A percentile compares a stretch with the other conserved stretches of the same genome.
Conservation (phyloP, 139 green algal genomes). For the Picochlorum sp. region DNA sequence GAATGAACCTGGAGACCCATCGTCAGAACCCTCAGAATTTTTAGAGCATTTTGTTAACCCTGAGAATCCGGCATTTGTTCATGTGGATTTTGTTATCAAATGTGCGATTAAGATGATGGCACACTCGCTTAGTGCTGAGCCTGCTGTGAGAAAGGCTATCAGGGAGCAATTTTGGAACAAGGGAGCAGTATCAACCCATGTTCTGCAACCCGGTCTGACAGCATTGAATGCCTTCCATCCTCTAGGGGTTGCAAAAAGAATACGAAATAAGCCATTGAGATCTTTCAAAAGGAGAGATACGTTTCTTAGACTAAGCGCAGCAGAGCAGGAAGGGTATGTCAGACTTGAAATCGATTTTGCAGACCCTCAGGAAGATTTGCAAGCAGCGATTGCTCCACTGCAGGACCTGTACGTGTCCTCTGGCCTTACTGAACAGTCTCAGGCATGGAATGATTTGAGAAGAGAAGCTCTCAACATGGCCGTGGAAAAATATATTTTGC, state of each 20-base stretch:
- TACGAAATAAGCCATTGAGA: conserved; percentile 58
- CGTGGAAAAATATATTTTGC: conserved; percentile 37
- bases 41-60: conserved; percentile 18
- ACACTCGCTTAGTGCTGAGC: conserved; percentile 35
- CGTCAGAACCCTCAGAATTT: conserved; percentile 13
- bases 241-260: conserved; percentile 53
- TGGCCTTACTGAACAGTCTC: conserved; percentile 11
- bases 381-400: background rate
- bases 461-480: conserved; percentile 44
- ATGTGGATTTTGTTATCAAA: conserved; percentile 26
- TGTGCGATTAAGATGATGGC: conserved; percentile 35
- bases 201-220: conserved; percentile 47
- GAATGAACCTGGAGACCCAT: conserved; percentile 23
- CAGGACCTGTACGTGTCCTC: conserved; percentile 26
- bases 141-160: conserved; percentile 29
- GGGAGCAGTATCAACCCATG: conserved; percentile 40
- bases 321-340: conserved; percentile 45
- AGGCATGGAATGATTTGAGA: conserved; percentile 58
- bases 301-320: conserved; percentile 46
- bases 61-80: conserved; percentile 11
- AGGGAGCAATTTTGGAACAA: conserved; percentile 27
- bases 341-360: conserved; percentile 22
- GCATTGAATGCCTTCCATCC: conserved; percentile 64
- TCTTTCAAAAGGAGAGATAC: conserved; percentile 41
- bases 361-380: background rate